These are phyloP conservation scores for Neurospora pannonica DNA, from an alignment of 495 filamentous ascomycete genomes.

Conservation along the genomic window DNA sequence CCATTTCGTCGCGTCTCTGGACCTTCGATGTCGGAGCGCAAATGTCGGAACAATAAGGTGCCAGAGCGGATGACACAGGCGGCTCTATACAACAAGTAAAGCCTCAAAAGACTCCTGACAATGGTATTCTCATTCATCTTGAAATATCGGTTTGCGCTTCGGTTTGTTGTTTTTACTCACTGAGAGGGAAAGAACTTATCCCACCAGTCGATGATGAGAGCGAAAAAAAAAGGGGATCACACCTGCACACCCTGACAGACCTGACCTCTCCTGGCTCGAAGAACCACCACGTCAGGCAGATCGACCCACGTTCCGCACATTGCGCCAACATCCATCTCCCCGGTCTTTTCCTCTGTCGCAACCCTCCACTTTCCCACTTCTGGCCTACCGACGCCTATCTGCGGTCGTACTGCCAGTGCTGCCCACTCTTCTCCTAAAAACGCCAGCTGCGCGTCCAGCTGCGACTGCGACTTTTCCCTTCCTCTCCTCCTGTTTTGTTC, in stretches of 20 bases:
- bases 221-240: constrained; percentile 17
- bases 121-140: background rate
- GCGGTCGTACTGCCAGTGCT: background rate
- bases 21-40: background rate
- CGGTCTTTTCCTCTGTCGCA: constrained; percentile 23
- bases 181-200: background rate
- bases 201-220: constrained; percentile 7
- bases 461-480: constrained; percentile 8
- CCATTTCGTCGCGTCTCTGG: background rate
- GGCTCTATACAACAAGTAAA: background rate
- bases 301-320: constrained; percentile 27
- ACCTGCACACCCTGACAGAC: constrained; percentile 2
- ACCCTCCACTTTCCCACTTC: constrained; percentile 20
- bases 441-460: background rate
- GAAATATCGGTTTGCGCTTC: background rate
- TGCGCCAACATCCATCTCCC: constrained; percentile 24
- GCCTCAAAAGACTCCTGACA: background rate
- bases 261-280: background rate
- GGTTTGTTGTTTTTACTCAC: background rate
- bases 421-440: constrained; percentile 1
- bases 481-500: constrained; percentile 7
- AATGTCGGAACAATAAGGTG: background rate
- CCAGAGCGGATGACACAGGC: background rate
- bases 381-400: background rate
- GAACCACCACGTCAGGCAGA: constrained; percentile 16